These are phyloP conservation scores for Trametes elegans DNA, from an alignment of 768 basidiomycete species.

Conservation along the genomic window DNA sequence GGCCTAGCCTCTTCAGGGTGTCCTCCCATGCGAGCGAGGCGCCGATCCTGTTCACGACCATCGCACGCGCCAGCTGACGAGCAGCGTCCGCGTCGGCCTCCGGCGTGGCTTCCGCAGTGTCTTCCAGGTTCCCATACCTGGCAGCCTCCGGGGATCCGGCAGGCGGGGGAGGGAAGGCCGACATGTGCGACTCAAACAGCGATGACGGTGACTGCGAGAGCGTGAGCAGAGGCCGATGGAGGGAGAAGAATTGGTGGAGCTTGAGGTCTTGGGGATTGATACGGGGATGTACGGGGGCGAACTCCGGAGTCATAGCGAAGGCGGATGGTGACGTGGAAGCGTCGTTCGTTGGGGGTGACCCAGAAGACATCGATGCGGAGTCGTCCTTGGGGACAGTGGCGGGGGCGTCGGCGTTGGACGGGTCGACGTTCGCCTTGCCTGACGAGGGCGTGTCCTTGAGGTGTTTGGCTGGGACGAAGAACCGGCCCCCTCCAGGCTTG, in stretches of 20 bases:
- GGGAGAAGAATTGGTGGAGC: constrained; percentile 81
- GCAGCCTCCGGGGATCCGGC: constrained; percentile 21
- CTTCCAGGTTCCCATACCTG: constrained; percentile 33
- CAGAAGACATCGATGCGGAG: constrained; percentile 1
- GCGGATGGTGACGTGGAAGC: constrained; percentile 1
- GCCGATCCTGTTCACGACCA: constrained; percentile 66
- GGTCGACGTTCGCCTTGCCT: constrained; percentile 38
- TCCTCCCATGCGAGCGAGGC: constrained; percentile 67
- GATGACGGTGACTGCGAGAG: constrained; percentile 59
- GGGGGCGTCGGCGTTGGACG: constrained; percentile 33
- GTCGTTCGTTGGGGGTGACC: constrained; percentile 7
- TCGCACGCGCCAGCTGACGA: constrained; percentile 70
- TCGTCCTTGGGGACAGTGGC: constrained; percentile 20
- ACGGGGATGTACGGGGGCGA: constrained; percentile 45
- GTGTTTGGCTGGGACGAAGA: constrained; percentile 72
- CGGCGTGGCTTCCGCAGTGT: constrained; percentile 47
- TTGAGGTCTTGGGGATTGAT: constrained; percentile 69
- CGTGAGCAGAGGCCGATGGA: constrained; percentile 76
- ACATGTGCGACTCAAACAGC: constrained; percentile 41
- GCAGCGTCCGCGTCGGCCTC: constrained; percentile 82
- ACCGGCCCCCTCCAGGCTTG: constrained; percentile 71
- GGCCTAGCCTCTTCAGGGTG: constrained; percentile 61
- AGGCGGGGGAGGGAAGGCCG: constrained; percentile 17
- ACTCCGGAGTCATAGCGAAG: constrained; percentile 9
- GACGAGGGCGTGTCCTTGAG: constrained; percentile 42